Percentiles rank a stretch among this genome's conserved stretches.
Conservation (phyloP, 805 yeast genomes). For the Lipomyces sp. region DNA sequence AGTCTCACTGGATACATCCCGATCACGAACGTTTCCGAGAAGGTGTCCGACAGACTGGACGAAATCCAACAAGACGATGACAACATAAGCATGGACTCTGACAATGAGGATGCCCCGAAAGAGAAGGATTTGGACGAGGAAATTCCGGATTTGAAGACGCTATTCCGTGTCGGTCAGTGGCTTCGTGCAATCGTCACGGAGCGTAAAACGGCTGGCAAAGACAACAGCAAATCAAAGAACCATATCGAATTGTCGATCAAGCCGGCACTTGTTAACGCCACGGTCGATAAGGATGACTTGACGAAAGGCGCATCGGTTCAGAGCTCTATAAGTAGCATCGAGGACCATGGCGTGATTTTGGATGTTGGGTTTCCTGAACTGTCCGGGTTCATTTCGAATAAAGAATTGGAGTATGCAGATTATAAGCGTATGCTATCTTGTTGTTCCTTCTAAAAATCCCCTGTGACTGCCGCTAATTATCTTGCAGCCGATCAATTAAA, state of each 20-base stretch:
- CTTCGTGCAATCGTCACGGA: slow-evolving; percentile 73
- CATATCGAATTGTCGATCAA: slow-evolving; percentile 69
- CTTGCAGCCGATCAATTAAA: slow-evolving; percentile 38
- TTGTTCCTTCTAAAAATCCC: neutral
- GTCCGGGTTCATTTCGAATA: slow-evolving; percentile 72
- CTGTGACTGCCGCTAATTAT: no score
- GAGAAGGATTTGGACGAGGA: slow-evolving; percentile 36
- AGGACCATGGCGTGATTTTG: slow-evolving; percentile 87
- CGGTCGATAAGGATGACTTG: slow-evolving; percentile 59
- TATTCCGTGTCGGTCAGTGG: slow-evolving; percentile 79
- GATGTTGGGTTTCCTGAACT: slow-evolving; percentile 59
- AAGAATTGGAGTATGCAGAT: slow-evolving; percentile 50
- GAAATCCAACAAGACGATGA: slow-evolving; percentile 42
- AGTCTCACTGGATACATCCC: slow-evolving; percentile 76
- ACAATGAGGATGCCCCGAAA: slow-evolving; percentile 32
- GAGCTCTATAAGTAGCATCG: slow-evolving; percentile 71
- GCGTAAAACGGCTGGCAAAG: slow-evolving; percentile 43
- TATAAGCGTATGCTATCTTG: slow-evolving; percentile 29
- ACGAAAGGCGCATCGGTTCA: slow-evolving; percentile 66
- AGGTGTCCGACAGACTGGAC: slow-evolving; percentile 56
- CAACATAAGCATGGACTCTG: slow-evolving; percentile 32
- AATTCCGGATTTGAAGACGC: slow-evolving; percentile 53
- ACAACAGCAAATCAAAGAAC: slow-evolving; percentile 47
- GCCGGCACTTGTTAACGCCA: slow-evolving; percentile 65
- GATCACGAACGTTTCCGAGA: slow-evolving; percentile 65